Evolutionary conservation across 2,329 filamentous ascomycete genomes (phyloP).

Genomic region (Penicillium glabrum): DNA sequence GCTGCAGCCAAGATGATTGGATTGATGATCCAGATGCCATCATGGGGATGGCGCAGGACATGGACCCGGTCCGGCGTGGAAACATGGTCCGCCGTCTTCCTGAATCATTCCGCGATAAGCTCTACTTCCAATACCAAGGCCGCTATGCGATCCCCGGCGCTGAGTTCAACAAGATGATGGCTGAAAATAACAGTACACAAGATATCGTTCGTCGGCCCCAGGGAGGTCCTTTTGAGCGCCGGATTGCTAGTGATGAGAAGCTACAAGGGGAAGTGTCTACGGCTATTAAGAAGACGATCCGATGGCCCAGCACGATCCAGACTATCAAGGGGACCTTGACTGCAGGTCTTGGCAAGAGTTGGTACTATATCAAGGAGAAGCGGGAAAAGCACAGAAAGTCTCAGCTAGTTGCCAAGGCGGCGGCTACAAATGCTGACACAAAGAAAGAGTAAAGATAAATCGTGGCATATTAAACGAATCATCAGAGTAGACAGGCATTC

Average conservation of each 20-base stretch:
- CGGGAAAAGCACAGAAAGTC: conserved; percentile 58
- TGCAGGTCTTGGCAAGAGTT: conserved; percentile 67
- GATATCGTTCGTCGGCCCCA: conserved; percentile 69
- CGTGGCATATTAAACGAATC: conserved; percentile 1
- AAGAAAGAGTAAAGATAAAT: conserved; percentile 14
- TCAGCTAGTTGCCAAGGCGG: conserved; percentile 17
- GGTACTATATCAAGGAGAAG: conserved; percentile 82
- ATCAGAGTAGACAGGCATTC: conserved; percentile 11
- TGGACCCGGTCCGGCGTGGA: conserved; percentile 84
- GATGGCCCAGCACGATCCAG: conserved; percentile 88
- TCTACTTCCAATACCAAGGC: conserved; percentile 94
- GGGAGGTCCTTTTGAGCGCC: conserved; percentile 80
- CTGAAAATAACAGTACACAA: conserved; percentile 67
- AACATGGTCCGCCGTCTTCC: conserved; percentile 97
- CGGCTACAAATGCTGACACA: conserved; percentile 12
- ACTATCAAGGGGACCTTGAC: conserved; percentile 82
- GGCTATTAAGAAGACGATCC: conserved; percentile 83
- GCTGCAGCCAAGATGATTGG: conserved; percentile 61
- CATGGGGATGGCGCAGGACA: conserved; percentile 76
- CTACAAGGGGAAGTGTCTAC: conserved; percentile 69
- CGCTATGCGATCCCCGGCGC: conserved; percentile 81
- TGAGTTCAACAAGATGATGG: conserved; percentile 84
- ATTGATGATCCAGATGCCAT: conserved; percentile 63
- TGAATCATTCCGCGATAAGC: conserved; percentile 77
- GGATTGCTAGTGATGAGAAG: conserved; percentile 72